Base-by-base conservation (phyloP, 2,329 filamentous ascomycete species). In the Aureobasidium pullulans region DNA sequence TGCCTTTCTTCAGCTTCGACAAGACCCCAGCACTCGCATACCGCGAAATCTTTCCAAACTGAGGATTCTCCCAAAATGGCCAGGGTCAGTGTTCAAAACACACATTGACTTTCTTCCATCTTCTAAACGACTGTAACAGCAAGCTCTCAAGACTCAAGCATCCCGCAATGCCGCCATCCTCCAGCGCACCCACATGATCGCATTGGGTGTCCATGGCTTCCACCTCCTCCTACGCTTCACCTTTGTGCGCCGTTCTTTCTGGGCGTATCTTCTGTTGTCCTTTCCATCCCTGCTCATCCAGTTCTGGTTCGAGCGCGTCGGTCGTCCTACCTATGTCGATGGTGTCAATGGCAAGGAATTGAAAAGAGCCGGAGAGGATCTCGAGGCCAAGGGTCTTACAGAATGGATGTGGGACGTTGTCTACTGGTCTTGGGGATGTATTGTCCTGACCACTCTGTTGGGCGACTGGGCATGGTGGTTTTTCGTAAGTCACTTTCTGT, bases 321-420 rank as follows among this genome's bases (percentile, higher is more conserved):
- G 89, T 11, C 88, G 93, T 9, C 94, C 94, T 28, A 85, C 79
- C 62, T 89, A 86, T 70, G 83, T 85, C 64, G 71, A 84, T 23
- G 60, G 60, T 57, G 73, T 73, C 61, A 75, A 77, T 29, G 85
- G 84, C 49, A 81, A 79, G 13, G 80, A 86, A n/a, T 79, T 97
- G 62, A 85, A 84, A 71, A 84, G 81, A 34, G 79, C 89, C 0
- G 93, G 94, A 44, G 92, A 97, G 71, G 94, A 99, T 72, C 83
- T 99, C 54, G 85, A 88, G 57, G 89, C 90, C 9, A 82, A 87
- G 36, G 94, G 94, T 4, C 76, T 99, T 77, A 97, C 93, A 10
- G 94, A 96, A 76, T 97, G 95, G 79, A 90, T 97, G 88, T 99
- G 96, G 82, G 94, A 99, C 75, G 84, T 96, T 52, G 79, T 96